Evolutionary conservation across 176 grass and related monocot genomes (phyloP), one percentile per base, ranked within the genome.

Genomic region (Pontederia paniculata): DNA sequence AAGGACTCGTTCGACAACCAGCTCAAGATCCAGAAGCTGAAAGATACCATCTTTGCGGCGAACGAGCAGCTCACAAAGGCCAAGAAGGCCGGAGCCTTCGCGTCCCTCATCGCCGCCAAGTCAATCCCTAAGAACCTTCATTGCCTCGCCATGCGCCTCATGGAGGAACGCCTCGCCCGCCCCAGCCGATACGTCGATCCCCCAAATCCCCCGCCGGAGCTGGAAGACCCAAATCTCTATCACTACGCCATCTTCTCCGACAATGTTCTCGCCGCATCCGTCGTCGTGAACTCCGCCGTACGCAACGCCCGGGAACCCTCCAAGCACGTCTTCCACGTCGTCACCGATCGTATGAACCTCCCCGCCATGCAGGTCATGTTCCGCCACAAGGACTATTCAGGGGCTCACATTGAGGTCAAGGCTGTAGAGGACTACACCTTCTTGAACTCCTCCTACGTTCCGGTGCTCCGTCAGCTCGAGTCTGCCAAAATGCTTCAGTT

Each of bases 241-340:
- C 91, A 97, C 74, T 98, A 98, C 62, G 93, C 93, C 16, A 98
- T 98, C 54, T 98, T 98, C 80, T 98, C 93, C 9, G 93, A 98
- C 43, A 98, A 98, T 74, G 93, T 98, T 41, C 93, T 98, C 23
- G 93, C 93, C 2, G 93, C 93, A 25, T 98, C 86, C 0, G 88
- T 89, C 42, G 93, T 98, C 52, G 86, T 98, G 42, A 85, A 88
- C 55, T 98, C 93, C 47, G 80, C 86, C 23, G 86, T 98, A 2
- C 76, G 70, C 62, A 90, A 98, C 49, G 80, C 93, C 17, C 17
- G 14, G 18, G 86, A 98, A 14, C 86, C 93, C 42, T 82, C 74
- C 0, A 86, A 69, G 68, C 93, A 98, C 62, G 83, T 88, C 46
- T 98, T 98, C 73, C 93, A 98, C 45, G 93, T 98, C 9, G 93